Conservation (phyloP, 2,329 filamentous ascomycete species). For the Ambrosiella beaveri region DNA sequence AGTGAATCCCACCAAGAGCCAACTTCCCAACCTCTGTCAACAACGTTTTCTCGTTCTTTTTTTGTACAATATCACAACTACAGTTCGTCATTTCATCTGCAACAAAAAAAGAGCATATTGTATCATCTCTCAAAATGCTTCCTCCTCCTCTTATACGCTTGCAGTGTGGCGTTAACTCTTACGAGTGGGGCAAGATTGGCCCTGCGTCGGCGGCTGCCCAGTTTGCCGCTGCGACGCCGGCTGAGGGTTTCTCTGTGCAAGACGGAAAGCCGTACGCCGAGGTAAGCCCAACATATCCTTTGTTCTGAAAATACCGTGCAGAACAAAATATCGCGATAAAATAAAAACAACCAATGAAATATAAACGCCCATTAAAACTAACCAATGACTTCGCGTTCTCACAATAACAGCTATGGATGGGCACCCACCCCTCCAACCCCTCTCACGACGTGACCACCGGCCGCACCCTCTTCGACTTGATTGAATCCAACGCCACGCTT, state of each 20-base stretch:
- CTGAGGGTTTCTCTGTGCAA: conserved; percentile 57
- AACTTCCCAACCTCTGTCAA: no score
- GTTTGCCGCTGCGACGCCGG: conserved; percentile 71
- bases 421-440: conserved; percentile 87
- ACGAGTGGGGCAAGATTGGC: conserved; percentile 96
- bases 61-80: not conserved
- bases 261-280: conserved; percentile 88
- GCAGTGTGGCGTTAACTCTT: conserved; percentile 88
- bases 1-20: no score
- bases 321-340: not conserved
- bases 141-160: conserved; percentile 73
- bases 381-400: not conserved
- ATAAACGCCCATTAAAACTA: not conserved
- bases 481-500: conserved; percentile 71
- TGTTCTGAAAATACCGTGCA: no score
- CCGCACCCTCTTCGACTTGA: conserved; percentile 70
- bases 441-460: conserved; percentile 77
- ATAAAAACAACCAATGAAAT: conserved; percentile 15
- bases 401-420: conserved; percentile 75
- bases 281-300: conserved; percentile 29
- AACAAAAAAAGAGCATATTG: not conserved
- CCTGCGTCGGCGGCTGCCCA: conserved; percentile 72
- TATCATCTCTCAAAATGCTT: conserved; percentile 24
- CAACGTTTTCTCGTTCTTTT: not conserved
- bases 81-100: not conserved